Evolutionary conservation across 2,329 filamentous ascomycete genomes (phyloP), one percentile per base, ranked within the genome.

Genomic region (Chaetomiaceae sp.): DNA sequence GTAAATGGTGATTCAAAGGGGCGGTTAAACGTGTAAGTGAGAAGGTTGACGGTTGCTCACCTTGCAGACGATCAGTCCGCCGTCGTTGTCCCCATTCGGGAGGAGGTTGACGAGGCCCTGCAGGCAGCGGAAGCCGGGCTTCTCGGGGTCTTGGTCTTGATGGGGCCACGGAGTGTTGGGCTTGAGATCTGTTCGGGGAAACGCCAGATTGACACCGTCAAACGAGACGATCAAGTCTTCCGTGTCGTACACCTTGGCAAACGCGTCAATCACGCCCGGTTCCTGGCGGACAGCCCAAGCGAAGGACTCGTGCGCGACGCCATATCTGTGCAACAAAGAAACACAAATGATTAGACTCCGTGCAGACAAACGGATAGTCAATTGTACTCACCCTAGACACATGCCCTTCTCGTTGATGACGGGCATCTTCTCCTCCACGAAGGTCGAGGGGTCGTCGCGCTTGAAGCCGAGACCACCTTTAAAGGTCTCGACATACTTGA

Each of bases 371-470:
- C n/a, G n/a, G n/a, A n/a, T n/a, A n/a, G n/a, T n/a, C n/a, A n/a
- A n/a, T n/a, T n/a, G n/a, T n/a, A n/a, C 29, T 33, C 26, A 33
- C 38, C 38, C 38, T 10, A 41, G 38, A 26, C 38, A 41, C 38
- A 41, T 41, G 29, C 38, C 38, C 38, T 41, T 41, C 29, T 41
- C 38, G 26, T 41, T 41, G 19, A 41, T 41, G 4, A 41, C 38
- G 10, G 38, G 38, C 38, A 41, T 41, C 11, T 41, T 22, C 18
- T 41, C 22, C 10, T 41, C 38, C 29, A 41, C 7, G 3, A 17
- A 41, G 17, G 38, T 41, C 18, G 38, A 41, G 27, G 38, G 38
- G 12, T 41, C 38, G 17, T 34, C 38, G 19, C 38, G 38, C 38
- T 41, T 41, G 29, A 41, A 41, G 19, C 38, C 38, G 29, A 41